Evolutionary conservation across 306 rosid species (phyloP).

Genomic region (Hippophae rhamnoides): DNA sequence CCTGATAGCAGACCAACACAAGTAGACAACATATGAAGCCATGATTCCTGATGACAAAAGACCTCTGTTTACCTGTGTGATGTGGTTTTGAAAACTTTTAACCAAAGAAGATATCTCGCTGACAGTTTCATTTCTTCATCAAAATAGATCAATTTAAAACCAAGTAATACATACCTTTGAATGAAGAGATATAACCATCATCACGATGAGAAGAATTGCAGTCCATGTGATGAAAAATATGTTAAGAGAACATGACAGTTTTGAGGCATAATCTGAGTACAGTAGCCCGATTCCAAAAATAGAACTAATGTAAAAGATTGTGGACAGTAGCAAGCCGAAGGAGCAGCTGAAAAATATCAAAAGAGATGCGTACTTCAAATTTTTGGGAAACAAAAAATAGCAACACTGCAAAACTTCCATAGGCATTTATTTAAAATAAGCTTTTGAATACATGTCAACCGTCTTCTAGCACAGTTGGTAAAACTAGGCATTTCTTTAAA

Average conservation of each 20-base stretch:
- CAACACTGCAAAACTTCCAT: not conserved
- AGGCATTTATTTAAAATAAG: not conserved
- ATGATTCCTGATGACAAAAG: constrained; percentile 83
- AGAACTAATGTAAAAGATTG: constrained; percentile 55
- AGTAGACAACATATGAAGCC: constrained; percentile 77
- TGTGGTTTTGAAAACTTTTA: not conserved
- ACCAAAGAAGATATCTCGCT: not conserved
- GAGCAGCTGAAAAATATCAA: constrained; percentile 53
- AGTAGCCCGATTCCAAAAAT: constrained; percentile 50
- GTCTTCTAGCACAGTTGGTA: too few species aligned
- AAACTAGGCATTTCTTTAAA: too few species aligned
- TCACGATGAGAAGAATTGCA: constrained; percentile 56
- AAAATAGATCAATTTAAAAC: not conserved
- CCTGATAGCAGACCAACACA: constrained; percentile 83
- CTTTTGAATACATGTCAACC: too few species aligned
- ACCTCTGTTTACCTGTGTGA: constrained; percentile 72
- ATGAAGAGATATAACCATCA: constrained; percentile 56
- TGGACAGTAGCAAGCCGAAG: constrained; percentile 57
- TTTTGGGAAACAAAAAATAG: not conserved
- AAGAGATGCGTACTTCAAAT: not conserved
- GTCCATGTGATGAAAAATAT: constrained; percentile 86
- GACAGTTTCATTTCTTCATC: not conserved
- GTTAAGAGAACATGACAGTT: constrained; percentile 53
- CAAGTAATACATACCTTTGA: constrained; percentile 44
- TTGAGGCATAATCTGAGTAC: constrained; percentile 46